phyloP scores from a whole-genome alignment of 495 filamentous ascomycete genomes.

The Hyaloscypha bicolor region DNA sequence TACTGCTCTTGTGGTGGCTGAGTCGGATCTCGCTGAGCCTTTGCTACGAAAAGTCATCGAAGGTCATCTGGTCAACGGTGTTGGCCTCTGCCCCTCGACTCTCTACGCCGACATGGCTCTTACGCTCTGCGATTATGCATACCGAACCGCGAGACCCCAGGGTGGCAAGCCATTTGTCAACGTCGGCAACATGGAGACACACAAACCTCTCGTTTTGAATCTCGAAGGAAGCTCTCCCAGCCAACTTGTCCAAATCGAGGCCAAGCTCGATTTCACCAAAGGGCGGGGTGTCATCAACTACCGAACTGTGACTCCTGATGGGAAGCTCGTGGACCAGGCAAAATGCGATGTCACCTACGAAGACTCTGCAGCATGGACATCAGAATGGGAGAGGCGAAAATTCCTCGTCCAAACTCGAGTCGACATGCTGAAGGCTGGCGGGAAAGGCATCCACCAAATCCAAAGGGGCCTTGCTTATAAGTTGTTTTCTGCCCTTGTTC shows the following conservation, averaged over 20 bases:
- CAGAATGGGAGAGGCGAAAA: slow-evolving; percentile 54
- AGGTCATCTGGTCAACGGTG: slow-evolving; percentile 72
- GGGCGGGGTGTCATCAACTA: slow-evolving; percentile 14
- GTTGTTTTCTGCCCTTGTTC: slow-evolving; percentile 66
- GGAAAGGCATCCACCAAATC: slow-evolving; percentile 46
- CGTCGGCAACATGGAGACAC: slow-evolving; percentile 63
- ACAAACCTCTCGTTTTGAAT: slow-evolving; percentile 70
- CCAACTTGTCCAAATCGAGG: slow-evolving; percentile 20
- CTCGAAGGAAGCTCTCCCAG: slow-evolving; percentile 38
- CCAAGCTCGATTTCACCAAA: slow-evolving; percentile 14
- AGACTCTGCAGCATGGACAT: slow-evolving; percentile 46
- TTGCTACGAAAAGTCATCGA: slow-evolving; percentile 61
- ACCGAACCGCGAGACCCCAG: slow-evolving; percentile 57
- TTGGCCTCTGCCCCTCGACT: slow-evolving; percentile 53
- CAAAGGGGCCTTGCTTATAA: slow-evolving; percentile 70
- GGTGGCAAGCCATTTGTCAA: slow-evolving; percentile 55
- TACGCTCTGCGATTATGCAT: slow-evolving; percentile 68
- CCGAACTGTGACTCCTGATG: slow-evolving; percentile 18
- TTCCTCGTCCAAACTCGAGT: slow-evolving; percentile 58
- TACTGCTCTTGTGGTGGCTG: slow-evolving; percentile 58
- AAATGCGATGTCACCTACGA: slow-evolving; percentile 52
- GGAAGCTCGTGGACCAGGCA: slow-evolving; percentile 51
- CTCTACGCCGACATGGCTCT: slow-evolving; percentile 80
- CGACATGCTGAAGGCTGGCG: slow-evolving; percentile 54
- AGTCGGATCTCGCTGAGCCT: slow-evolving; percentile 66